Evolutionary conservation across 352 stramenopile species (phyloP).

Genomic region (Globisporangium spinosum): DNA sequence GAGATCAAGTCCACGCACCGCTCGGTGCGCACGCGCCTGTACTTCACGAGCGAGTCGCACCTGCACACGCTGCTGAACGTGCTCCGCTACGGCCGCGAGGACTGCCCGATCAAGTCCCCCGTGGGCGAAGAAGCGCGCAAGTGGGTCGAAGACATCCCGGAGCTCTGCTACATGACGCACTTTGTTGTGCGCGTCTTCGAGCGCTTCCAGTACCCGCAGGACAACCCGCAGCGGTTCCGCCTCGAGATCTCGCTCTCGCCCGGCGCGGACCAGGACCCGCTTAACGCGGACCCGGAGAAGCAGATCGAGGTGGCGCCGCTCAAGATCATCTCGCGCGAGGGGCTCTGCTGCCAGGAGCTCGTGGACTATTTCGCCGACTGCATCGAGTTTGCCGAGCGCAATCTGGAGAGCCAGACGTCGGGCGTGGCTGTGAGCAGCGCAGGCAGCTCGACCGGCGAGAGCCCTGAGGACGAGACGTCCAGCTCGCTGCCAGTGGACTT

Average conservation of each 20-base stretch:
- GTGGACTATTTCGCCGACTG: slow-evolving; percentile 80
- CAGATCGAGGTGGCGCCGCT: slow-evolving; percentile 70
- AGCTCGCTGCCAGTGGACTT: slow-evolving; percentile 1
- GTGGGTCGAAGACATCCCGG: slow-evolving; percentile 89
- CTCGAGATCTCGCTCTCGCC: slow-evolving; percentile 85
- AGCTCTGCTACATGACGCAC: slow-evolving; percentile 99
- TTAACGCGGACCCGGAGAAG: slow-evolving; percentile 52
- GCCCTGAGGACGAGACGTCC: slow-evolving; percentile 23
- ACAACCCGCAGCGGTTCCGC: slow-evolving; percentile 75
- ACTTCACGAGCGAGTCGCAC: slow-evolving; percentile 99
- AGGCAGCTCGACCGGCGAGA: slow-evolving; percentile 6
- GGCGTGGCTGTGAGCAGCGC: slow-evolving; percentile 21
- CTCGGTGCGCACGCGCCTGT: slow-evolving; percentile 97
- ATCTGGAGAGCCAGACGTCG: slow-evolving; percentile 37
- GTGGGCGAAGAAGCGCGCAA: slow-evolving; percentile 74
- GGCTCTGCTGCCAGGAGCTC: slow-evolving; percentile 77
- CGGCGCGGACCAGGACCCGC: slow-evolving; percentile 68
- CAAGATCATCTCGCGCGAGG: slow-evolving; percentile 81
- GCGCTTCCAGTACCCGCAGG: slow-evolving; percentile 62
- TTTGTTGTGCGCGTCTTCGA: slow-evolving; percentile 99
- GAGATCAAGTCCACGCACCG: slow-evolving; percentile 91
- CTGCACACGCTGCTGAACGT: slow-evolving; percentile 98
- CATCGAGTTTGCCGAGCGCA: slow-evolving; percentile 70
- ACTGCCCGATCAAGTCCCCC: slow-evolving; percentile 49
- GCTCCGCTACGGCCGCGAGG: slow-evolving; percentile 84